These are phyloP conservation scores for Talaromyces liani DNA, from an alignment of 495 filamentous ascomycete genomes.

Conservation along the genomic window DNA sequence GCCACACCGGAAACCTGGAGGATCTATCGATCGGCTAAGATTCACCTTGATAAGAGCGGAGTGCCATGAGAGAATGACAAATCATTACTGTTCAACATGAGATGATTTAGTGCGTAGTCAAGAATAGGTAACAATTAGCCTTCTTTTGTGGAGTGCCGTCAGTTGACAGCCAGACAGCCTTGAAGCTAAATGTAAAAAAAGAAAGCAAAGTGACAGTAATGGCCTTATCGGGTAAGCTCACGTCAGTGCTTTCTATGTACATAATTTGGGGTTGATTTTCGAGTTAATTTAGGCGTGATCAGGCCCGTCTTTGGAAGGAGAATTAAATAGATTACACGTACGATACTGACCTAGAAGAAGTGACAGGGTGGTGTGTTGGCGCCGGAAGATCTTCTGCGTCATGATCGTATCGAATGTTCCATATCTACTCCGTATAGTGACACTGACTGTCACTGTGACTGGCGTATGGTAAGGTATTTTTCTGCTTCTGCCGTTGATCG, in stretches of 20 bases:
- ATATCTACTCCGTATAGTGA: background rate
- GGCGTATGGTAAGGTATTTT: background rate
- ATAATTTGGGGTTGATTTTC: background rate
- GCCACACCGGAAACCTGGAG: background rate
- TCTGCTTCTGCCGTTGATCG: conserved; percentile 2
- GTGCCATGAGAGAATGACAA: background rate
- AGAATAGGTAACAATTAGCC: background rate
- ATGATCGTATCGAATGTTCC: background rate
- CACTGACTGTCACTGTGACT: background rate
- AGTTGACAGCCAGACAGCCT: background rate
- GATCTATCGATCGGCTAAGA: background rate
- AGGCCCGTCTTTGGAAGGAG: background rate
- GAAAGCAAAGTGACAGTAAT: background rate
- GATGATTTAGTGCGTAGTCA: background rate
- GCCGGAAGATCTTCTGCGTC: background rate
- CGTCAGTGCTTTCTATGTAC: background rate
- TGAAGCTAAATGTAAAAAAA: background rate
- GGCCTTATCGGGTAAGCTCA: background rate
- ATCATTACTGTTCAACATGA: background rate
- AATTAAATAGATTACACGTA: background rate
- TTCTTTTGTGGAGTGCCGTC: background rate
- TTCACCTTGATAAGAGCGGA: background rate
- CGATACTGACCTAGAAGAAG: background rate
- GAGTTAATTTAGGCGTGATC: background rate
- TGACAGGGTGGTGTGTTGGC: background rate